Evolutionary conservation across 2,329 filamentous ascomycete species (phyloP).

Genomic region (Dryadomyces quercivorus): DNA sequence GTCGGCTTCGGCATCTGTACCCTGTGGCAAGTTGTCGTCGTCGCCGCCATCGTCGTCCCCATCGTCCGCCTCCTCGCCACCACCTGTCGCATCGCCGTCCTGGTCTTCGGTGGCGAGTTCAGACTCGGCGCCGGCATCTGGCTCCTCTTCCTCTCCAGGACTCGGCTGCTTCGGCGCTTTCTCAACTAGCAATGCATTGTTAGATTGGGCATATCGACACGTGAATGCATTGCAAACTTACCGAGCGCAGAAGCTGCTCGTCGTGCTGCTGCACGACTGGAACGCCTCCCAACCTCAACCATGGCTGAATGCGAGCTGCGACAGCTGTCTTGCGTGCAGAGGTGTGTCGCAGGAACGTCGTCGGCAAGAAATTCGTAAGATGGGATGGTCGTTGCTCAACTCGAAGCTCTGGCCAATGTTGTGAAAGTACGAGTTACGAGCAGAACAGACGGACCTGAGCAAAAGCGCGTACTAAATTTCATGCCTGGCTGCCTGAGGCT

Average conservation of each 20-base stretch:
- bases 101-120: slow-evolving; percentile 1
- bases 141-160: slow-evolving; percentile 21
- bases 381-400: too few relatives aligned
- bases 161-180: slow-evolving; percentile 32
- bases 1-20: slow-evolving; percentile 19
- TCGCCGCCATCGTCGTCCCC: slow-evolving; percentile 27
- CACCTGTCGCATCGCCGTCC: slow-evolving; percentile 24
- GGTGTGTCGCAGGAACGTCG: not conserved
- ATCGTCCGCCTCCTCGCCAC: slow-evolving; percentile 27
- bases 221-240: not conserved
- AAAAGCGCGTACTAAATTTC: not conserved
- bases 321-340: not conserved
- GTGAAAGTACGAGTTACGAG: not conserved
- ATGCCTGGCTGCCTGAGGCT: not conserved
- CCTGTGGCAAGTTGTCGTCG: slow-evolving; percentile 22
- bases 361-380: too few relatives aligned
- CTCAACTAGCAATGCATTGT: slow-evolving; percentile 21
- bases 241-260: slow-evolving; percentile 30
- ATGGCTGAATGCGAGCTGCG: not conserved
- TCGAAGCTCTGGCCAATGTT: not conserved
- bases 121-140: slow-evolving; percentile 21
- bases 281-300: slow-evolving; percentile 22
- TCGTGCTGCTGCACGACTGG: slow-evolving; percentile 30
- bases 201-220: not conserved
- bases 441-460: not conserved